Evolutionary conservation across 441 rosid genomes (phyloP), one percentile per base, ranked within the genome.

Genomic region (Biscutella laevigata): DNA sequence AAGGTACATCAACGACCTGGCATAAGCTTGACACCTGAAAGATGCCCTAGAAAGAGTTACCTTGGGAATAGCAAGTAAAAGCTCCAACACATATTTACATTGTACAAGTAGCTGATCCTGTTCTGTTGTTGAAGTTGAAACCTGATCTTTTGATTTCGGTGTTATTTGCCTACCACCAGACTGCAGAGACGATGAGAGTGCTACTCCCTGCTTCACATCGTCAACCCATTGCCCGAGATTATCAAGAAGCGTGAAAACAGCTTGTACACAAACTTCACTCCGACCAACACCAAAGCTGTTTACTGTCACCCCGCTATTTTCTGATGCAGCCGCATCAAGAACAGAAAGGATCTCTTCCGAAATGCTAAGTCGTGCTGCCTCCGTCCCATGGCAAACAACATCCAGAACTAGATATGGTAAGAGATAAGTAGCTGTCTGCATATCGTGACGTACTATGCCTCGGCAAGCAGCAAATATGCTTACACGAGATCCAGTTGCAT

Each of bases 151-250:
- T 45, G 71, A 66, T 69, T 72, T 90, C 39, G 82, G 75, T 58
- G 77, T 75, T 43, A 72, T 88, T 57, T 82, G 95, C 74, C 68
- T 84, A 49, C 86, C 71, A 51, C 85, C 62, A 45, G 80, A 49
- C 46, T 75, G 84, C 35, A 74, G 34, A 62, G 95, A 74, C 38
- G 71, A 79, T 34, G 91, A 83, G 62, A 94, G 88, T 70, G 99
- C 91, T 57, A 85, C 68, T 60, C 79, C 96, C 64, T 87, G 97
- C 59, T 83, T 79, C 71, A 82, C 74, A 69, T 89, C 97, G 60
- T 89, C 99, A 70, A 82, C 89, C 99, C 99, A 94, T 74, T 89
- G 97, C 66, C 95, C 97, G 52, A 94, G 96, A 74, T 89, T 94
- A 76, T 94, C 99, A 15, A 94, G 94, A 74, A 94, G 96, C 62